Conservation (phyloP, 768 basidiomycete species). For the Trametes villosa region DNA sequence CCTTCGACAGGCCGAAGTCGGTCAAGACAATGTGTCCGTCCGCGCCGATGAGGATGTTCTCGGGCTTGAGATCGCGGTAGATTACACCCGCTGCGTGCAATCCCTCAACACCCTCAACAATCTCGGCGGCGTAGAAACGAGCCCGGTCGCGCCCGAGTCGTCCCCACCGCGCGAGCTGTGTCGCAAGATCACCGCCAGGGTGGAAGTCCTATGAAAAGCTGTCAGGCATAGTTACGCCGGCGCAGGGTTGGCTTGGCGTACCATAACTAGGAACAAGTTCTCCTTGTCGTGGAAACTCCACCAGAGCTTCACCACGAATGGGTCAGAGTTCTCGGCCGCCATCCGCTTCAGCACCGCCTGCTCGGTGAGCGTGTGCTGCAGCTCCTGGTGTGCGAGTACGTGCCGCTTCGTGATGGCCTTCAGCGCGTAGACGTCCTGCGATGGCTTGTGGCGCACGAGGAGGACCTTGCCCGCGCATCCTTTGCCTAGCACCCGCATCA, state of each 20-base stretch:
- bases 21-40: slow-evolving; percentile 97
- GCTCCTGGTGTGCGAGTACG: slow-evolving; percentile 94
- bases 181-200: slow-evolving; percentile 95
- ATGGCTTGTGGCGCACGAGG: slow-evolving; percentile 80
- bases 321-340: slow-evolving; percentile 86
- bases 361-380: slow-evolving; percentile 95
- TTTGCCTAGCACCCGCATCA: slow-evolving; percentile 95
- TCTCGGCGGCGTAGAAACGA: slow-evolving; percentile 96
- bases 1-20: slow-evolving; percentile 94
- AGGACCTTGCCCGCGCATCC: slow-evolving; percentile 98
- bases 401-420: slow-evolving; percentile 99
- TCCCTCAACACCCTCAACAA: slow-evolving; percentile 95
- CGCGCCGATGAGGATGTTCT: slow-evolving; percentile 92
- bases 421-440: slow-evolving; percentile 80
- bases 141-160: slow-evolving; percentile 91
- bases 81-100: slow-evolving; percentile 94
- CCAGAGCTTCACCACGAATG: slow-evolving; percentile 95
- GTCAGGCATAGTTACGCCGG: neutral
- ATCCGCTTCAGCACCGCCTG: slow-evolving; percentile 94
- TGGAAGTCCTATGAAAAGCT: slow-evolving; percentile 74
- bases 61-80: slow-evolving; percentile 96
- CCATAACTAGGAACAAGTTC: slow-evolving; percentile 96
- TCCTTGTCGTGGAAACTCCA: slow-evolving; percentile 99
- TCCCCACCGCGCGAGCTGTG: slow-evolving; percentile 96
- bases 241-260: slow-evolving; percentile 37